These are phyloP conservation scores for Oryza nivara DNA, from an alignment of 176 grass and related monocot genomes.

Conservation along the genomic window DNA sequence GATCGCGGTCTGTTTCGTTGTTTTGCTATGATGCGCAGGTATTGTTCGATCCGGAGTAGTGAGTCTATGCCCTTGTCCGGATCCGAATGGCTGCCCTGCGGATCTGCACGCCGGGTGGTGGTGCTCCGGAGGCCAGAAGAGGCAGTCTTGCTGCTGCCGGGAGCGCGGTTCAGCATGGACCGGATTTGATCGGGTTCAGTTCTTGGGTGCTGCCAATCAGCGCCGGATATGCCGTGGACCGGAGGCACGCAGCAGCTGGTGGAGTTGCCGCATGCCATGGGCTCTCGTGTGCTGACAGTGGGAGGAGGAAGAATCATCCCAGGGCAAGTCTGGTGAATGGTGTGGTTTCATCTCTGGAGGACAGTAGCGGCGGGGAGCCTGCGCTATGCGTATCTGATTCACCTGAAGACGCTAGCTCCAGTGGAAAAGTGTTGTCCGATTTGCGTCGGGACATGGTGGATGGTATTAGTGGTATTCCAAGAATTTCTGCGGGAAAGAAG, in stretches of 20 bases:
- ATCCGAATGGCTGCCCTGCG: slow-evolving; percentile 52
- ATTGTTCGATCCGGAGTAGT: neutral
- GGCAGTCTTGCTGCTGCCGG: slow-evolving; percentile 29
- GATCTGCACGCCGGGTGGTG: slow-evolving; percentile 33
- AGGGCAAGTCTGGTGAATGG: slow-evolving; percentile 37
- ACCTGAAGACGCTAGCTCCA: slow-evolving; percentile 26
- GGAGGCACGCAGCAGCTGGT: neutral
- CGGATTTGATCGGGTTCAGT: slow-evolving; percentile 58
- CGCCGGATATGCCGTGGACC: slow-evolving; percentile 13
- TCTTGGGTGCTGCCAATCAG: slow-evolving; percentile 35
- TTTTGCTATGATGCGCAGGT: neutral
- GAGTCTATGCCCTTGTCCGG: slow-evolving; percentile 7
- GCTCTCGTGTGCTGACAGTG: slow-evolving; percentile 4
- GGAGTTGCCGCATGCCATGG: neutral
- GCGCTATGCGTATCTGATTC: slow-evolving; percentile 27
- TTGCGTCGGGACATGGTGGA: slow-evolving; percentile 13
- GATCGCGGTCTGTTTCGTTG: neutral
- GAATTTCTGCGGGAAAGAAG: slow-evolving; percentile 16
- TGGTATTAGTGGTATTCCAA: neutral
- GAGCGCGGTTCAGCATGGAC: slow-evolving; percentile 37
- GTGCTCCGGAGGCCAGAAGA: slow-evolving; percentile 55
- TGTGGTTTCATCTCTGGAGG: slow-evolving; percentile 32
- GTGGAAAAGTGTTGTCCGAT: neutral
- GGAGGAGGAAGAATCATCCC: slow-evolving; percentile 13
- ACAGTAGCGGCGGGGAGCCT: slow-evolving; percentile 5